Conservation (phyloP, 1,284 basidiomycete genomes). For the Anthracocystis panici-leucophaei region DNA sequence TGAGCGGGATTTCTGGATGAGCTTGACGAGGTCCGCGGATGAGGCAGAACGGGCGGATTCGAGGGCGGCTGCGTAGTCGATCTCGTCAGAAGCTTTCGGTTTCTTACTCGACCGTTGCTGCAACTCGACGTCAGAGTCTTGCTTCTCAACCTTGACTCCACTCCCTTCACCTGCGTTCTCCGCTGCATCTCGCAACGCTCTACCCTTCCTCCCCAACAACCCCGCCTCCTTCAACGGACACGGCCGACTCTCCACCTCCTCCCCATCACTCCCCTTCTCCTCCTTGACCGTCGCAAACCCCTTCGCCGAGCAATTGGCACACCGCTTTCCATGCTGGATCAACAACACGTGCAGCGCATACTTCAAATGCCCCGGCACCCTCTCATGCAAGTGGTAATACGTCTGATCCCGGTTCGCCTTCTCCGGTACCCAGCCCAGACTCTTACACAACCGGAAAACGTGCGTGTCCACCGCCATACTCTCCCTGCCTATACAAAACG, state of each 20-base stretch:
- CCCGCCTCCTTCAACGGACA: conserved; percentile 49
- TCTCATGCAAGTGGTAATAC: conserved; percentile 79
- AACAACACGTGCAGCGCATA: conserved; percentile 80
- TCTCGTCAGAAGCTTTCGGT: conserved; percentile 3
- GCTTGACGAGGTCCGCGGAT: conserved; percentile 12
- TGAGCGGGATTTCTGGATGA: conserved; percentile 17
- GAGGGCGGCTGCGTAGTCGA: conserved; percentile 26
- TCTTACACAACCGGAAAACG: conserved; percentile 75
- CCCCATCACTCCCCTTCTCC: conserved; percentile 34
- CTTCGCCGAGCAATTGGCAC: conserved; percentile 66
- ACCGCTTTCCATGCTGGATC: conserved; percentile 75
- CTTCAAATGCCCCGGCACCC: conserved; percentile 77
- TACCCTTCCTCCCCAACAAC: conserved; percentile 48
- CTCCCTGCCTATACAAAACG: conserved; percentile 80
- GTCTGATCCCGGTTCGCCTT: conserved; percentile 76
- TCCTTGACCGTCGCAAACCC: conserved; percentile 66
- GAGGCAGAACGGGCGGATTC: conserved; percentile 9
- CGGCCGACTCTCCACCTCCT: conserved; percentile 9
- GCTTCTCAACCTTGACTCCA: conserved; percentile 26
- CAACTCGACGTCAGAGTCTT: not conserved
- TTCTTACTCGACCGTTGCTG: conserved; percentile 3
- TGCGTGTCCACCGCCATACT: conserved; percentile 83
- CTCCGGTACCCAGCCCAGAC: conserved; percentile 79
- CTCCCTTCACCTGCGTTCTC: not conserved
- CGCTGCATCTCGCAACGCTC: conserved; percentile 48